Evolutionary conservation across 1,284 basidiomycete species (phyloP), one percentile per base, ranked within the genome.

Genomic region (Papiliotrema terrestris): DNA sequence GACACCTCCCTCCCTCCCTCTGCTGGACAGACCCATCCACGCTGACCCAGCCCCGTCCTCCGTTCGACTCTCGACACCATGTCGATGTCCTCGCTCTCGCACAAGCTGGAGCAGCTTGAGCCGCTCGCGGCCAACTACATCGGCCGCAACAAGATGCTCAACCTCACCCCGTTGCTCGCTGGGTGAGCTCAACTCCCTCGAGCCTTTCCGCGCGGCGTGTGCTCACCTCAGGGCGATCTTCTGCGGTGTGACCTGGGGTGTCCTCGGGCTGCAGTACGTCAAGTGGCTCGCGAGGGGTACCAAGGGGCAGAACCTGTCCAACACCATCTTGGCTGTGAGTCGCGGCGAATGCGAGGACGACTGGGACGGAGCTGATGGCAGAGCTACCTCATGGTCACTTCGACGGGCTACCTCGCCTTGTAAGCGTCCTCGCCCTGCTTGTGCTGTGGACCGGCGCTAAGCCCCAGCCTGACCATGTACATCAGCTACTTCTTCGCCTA

Each of bases 241-340:
- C 44, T 51, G 55, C 49, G 51, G 41, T 29, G 51, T 48, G 20
- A 58, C 59, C 32, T 57, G 56, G 32, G 56, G 48, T 32, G 50
- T 49, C 11, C 51, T 41, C 35, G 47, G 42, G 15, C n/a, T 52
- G 23, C 51, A 52, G 25, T 52, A 20, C 19, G 20, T 47, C 19
- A 52, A 41, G 25, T 52, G 26, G 22, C 8, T 47, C 19, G 41
- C 51, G 5, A 8, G 51, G 9, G 9, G 41, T 8, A 17, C 35
- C 14, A 52, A 52, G 45, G 45, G 51, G 6, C 26, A 52, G 44
- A 22, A n/a, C 19, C 22, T 19, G 11, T 17, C 26, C 25, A 8
- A 35, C 29, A 32, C 22, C 20, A 20, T 39, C n/a, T 19, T 47
- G 9, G 51, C 51, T 11, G 51, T 52, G 25, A 52, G 50, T 52